Base-by-base conservation (phyloP, 805 yeast genomes). In the Saccharomycopsis babjevae region DNA sequence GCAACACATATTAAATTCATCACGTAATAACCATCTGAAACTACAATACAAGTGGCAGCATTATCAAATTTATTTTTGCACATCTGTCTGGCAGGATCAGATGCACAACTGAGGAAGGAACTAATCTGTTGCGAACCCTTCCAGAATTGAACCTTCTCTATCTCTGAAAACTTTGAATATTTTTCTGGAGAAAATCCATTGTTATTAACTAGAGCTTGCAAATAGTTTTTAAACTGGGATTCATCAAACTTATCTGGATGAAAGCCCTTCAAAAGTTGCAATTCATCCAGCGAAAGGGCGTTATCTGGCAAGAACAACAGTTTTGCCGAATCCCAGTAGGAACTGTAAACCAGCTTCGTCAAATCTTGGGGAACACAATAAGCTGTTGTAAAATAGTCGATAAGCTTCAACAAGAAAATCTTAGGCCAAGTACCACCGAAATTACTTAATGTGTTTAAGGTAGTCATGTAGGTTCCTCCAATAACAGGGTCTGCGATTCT, bases 391-490 rank as follows among this genome's bases (percentile, higher is more conserved):
- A 91, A 81, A 66, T 77, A 80, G 73, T 93, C 97, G 60, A 94
- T 93, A 72, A 91, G 77, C 62, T 78, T 82, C 66, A 91, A 79
- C 1, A 93, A 85, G 38, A 94, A 76, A n/a, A 89, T 75, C 59
- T 90, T 79, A 1, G 99, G 99, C 99, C 99, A 94, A 54, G 96
- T 94, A 11, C 99, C 99, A 28, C 99, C 99, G 61, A 93, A 79
- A 71, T 94, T 94, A 50, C 96, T 84, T 56, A 94, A 77, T 0
- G 99, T 94, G 72, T 94, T 94, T 62, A 94, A 77, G 0, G 96
- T 85, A 0, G 99, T 94, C 98, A 94, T 93, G 72, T 94, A 94
- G 0, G 99, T 94, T 1, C 99, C 99, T 18, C 99, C 99, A 67
- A 94, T 89, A 20, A 84, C 74, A 0, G 99, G 98, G 70, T 94